These are phyloP conservation scores for Mycosphaerelloides madeirae DNA, from an alignment of 2,329 filamentous ascomycete genomes.

Conservation along the genomic window DNA sequence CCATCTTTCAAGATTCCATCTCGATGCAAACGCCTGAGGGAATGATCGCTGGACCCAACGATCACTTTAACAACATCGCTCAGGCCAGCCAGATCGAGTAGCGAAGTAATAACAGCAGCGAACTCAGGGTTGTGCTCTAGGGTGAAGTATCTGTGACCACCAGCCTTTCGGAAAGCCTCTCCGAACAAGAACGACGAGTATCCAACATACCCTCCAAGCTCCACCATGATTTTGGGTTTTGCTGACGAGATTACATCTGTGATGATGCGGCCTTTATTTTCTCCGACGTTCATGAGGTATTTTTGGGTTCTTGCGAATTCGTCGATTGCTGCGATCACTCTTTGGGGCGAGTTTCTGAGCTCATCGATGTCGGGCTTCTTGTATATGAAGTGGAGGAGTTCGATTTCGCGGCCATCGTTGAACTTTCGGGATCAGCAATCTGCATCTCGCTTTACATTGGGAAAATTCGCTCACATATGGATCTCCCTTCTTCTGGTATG, in stretches of 20 bases:
- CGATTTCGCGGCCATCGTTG: slow-evolving; percentile 68
- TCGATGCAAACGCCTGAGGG: slow-evolving; percentile 55
- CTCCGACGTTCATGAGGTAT: slow-evolving; percentile 34
- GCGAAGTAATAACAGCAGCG: slow-evolving; percentile 60
- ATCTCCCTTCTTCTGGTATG: slow-evolving; percentile 43
- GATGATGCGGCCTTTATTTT: slow-evolving; percentile 28
- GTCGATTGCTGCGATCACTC: slow-evolving; percentile 27
- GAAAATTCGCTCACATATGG: slow-evolving; percentile 2
- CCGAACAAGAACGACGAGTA: slow-evolving; percentile 76
- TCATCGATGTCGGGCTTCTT: slow-evolving; percentile 48
- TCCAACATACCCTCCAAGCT: slow-evolving; percentile 74
- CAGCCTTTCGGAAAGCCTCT: slow-evolving; percentile 57
- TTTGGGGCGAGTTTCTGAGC: slow-evolving; percentile 41
- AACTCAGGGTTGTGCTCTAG: slow-evolving; percentile 70
- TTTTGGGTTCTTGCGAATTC: slow-evolving; percentile 27
- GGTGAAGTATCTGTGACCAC: slow-evolving; percentile 63
- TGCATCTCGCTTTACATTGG: no score
- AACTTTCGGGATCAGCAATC: slow-evolving; percentile 16
- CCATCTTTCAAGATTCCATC: slow-evolving; percentile 47
- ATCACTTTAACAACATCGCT: slow-evolving; percentile 63
- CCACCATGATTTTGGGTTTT: slow-evolving; percentile 39
- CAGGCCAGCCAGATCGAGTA: slow-evolving; percentile 70
- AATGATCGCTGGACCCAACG: slow-evolving; percentile 63
- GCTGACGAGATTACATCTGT: slow-evolving; percentile 18
- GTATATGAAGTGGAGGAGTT: slow-evolving; percentile 66